Conservation (phyloP, 805 yeast genomes). For the Candida pseudofarinosa region DNA sequence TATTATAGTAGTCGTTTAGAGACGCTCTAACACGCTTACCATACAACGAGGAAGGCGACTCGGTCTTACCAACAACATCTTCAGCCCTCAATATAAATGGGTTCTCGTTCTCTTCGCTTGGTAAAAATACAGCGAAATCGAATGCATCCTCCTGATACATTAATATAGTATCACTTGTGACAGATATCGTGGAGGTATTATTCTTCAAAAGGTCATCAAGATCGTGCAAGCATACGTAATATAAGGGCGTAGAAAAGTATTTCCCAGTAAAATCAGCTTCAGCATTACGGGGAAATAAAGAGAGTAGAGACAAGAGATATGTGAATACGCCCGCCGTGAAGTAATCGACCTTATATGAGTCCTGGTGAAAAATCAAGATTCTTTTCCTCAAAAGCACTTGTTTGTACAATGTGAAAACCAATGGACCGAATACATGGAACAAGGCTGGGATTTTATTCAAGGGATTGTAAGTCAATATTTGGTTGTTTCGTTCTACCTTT, state of each 20-base stretch:
- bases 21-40: constrained; percentile 24
- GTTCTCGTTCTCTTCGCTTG: constrained; percentile 13
- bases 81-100: constrained; percentile 10
- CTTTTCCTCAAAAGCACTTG: constrained; percentile 54
- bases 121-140: constrained; percentile 38
- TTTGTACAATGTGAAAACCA: constrained; percentile 62
- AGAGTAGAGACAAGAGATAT: constrained; percentile 56
- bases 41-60: constrained; percentile 3
- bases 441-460: constrained; percentile 41
- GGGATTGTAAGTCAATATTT: constrained; percentile 34
- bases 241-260: constrained; percentile 47
- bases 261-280: constrained; percentile 7
- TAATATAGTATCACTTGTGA: constrained; percentile 65
- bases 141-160: constrained; percentile 49
- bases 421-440: constrained; percentile 56
- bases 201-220: constrained; percentile 16
- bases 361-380: constrained; percentile 43
- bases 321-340: constrained; percentile 41
- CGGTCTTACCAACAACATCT: not conserved
- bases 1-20: constrained; percentile 33
- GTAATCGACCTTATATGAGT: constrained; percentile 15
- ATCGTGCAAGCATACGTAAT: constrained; percentile 61
- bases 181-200: constrained; percentile 46
- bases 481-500: constrained; percentile 5
- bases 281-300: constrained; percentile 59